Conservation (phyloP, 306 rosid genomes). For the Quercus engelmannii region DNA sequence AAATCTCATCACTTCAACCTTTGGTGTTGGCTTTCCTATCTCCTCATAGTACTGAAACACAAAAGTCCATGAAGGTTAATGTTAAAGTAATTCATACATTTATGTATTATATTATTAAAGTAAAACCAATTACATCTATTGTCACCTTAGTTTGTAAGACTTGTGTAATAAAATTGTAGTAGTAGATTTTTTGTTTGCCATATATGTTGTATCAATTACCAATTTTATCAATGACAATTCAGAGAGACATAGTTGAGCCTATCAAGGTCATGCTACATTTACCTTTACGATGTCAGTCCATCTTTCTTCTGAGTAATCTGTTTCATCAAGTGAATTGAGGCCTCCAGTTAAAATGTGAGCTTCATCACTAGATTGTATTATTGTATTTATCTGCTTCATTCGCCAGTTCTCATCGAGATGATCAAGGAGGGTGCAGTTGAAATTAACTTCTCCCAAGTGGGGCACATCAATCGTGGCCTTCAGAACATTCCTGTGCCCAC, state of each 20-base stretch:
- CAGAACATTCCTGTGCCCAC: conserved; percentile 69
- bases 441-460: conserved; percentile 74
- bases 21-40: conserved; percentile 82
- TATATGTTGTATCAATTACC: no score
- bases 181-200: no score
- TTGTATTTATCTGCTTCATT: conserved; percentile 91
- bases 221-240: no score
- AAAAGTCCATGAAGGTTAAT: background rate
- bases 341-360: conserved; percentile 90
- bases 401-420: conserved; percentile 96
- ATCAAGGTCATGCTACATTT: background rate
- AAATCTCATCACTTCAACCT: conserved; percentile 72
- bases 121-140: no score
- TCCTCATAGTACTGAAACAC: conserved; percentile 71
- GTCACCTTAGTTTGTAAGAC: no score
- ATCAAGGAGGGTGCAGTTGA: conserved; percentile 89
- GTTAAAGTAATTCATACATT: no score
- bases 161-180: no score
- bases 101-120: no score
- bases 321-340: conserved; percentile 78
- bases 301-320: conserved; percentile 90
- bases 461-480: conserved; percentile 91
- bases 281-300: conserved; percentile 98
- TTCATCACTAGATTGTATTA: conserved; percentile 64
- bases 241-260: no score